Evolutionary conservation across 768 basidiomycete species (phyloP).

Genomic region (Suillus spraguei): DNA sequence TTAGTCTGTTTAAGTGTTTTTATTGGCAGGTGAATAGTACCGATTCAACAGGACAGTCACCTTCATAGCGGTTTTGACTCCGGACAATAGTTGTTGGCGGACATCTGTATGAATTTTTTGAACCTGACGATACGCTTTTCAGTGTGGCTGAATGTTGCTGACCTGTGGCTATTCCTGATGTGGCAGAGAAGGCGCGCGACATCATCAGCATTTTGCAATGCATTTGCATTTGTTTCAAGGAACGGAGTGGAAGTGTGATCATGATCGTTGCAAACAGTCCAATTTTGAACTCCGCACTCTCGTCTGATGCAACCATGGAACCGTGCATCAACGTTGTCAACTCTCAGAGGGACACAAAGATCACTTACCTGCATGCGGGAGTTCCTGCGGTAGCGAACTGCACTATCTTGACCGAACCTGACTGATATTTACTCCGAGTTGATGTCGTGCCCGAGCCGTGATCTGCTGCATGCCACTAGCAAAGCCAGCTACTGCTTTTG

Average conservation of each 20-base stretch:
- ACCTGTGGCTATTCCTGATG: constrained; percentile 3
- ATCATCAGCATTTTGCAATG: neutral
- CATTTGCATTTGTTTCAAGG: neutral
- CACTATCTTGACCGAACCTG: too few species aligned
- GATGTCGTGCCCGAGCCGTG: too few species aligned
- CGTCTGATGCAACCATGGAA: too few species aligned
- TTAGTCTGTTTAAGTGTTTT: constrained; percentile 46
- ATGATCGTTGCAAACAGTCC: neutral
- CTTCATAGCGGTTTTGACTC: constrained; percentile 72
- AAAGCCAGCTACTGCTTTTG: too few species aligned
- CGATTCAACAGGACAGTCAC: constrained; percentile 35
- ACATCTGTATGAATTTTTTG: constrained; percentile 42
- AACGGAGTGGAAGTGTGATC: neutral
- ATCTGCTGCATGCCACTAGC: too few species aligned
- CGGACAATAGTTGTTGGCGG: constrained; percentile 50
- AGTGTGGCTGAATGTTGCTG: neutral
- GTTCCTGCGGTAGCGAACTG: too few species aligned
- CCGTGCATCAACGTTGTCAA: too few species aligned
- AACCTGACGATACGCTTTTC: neutral
- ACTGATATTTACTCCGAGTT: too few species aligned
- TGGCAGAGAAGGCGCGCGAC: neutral
- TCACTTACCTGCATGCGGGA: too few species aligned
- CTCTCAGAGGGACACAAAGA: too few species aligned
- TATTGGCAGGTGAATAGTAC: neutral
- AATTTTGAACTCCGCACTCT: neutral